A percentile compares a stretch with the other conserved stretches of the same genome.
phyloP scores from a whole-genome alignment of 78 protist species.

The Isochrysis galbana region DNA sequence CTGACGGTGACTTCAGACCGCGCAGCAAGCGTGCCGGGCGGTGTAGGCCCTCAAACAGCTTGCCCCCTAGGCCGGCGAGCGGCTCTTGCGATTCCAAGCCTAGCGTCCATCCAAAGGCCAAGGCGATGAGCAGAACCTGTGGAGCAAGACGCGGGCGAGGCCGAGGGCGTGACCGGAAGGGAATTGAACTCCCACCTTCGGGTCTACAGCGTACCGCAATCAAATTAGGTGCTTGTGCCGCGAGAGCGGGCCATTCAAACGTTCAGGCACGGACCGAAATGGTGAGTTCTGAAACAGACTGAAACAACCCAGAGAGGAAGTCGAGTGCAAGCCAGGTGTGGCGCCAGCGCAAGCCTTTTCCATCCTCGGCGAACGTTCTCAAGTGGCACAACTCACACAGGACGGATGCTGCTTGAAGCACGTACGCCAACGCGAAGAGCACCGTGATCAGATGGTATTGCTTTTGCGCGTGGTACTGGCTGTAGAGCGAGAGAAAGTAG shows the following conservation, averaged over 20 bases:
- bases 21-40: not conserved
- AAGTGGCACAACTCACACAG: slow-evolving; percentile 5
- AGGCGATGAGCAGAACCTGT: not conserved
- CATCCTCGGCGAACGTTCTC: not conserved
- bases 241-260: too few relatives aligned
- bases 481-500: not conserved
- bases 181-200: too few relatives aligned
- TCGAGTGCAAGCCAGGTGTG: slow-evolving; percentile 14
- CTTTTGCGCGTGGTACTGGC: not conserved
- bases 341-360: slow-evolving; percentile 30
- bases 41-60: not conserved
- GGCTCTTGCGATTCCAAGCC: not conserved
- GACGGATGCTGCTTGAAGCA: not conserved
- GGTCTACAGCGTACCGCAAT: too few relatives aligned
- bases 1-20: not conserved
- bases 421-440: not conserved
- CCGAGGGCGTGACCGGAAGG: too few relatives aligned
- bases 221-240: too few relatives aligned
- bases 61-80: not conserved
- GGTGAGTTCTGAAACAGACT: not conserved
- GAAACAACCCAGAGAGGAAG: not conserved
- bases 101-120: slow-evolving; percentile 3
- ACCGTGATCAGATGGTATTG: slow-evolving; percentile 11
- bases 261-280: too few relatives aligned
- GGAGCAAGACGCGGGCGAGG: too few relatives aligned